Evolutionary conservation across 257 asterid species (phyloP).

Genomic region (Solanum appendiculatum): DNA sequence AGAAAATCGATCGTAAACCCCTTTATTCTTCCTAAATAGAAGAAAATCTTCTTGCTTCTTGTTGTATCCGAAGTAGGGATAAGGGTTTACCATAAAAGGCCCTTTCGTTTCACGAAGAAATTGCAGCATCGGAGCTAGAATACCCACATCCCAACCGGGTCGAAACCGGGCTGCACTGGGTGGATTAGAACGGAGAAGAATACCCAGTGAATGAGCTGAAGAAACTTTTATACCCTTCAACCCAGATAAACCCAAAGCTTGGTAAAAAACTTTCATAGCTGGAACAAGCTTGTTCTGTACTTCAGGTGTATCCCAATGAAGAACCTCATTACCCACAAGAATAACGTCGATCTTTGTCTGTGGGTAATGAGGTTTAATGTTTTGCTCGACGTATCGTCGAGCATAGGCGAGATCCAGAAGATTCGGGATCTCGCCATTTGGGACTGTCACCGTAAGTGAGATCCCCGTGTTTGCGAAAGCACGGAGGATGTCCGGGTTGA

Average conservation of each 20-base stretch:
- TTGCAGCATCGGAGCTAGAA: slow-evolving; percentile 50
- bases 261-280: slow-evolving; percentile 53
- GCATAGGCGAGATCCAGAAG: slow-evolving; percentile 40
- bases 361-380: slow-evolving; percentile 61
- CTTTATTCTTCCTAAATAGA: slow-evolving; percentile 25
- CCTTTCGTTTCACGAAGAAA: slow-evolving; percentile 51
- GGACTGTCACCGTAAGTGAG: slow-evolving; percentile 66
- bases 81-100: slow-evolving; percentile 89
- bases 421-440: slow-evolving; percentile 70
- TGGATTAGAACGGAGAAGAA: slow-evolving; percentile 47
- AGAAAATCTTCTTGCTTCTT: slow-evolving; percentile 39
- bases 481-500: slow-evolving; percentile 70
- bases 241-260: slow-evolving; percentile 32
- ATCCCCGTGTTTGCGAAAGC: slow-evolving; percentile 81
- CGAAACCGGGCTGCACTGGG: slow-evolving; percentile 62
- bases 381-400: slow-evolving; percentile 27
- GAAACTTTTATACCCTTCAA: slow-evolving; percentile 44
- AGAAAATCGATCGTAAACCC: slow-evolving; percentile 26
- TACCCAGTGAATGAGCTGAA: slow-evolving; percentile 73
- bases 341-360: slow-evolving; percentile 51
- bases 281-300: slow-evolving; percentile 52
- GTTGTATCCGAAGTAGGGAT: slow-evolving; percentile 70
- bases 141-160: slow-evolving; percentile 76
- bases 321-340: slow-evolving; percentile 74
- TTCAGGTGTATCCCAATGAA: slow-evolving; percentile 85